A percentile compares a stretch with the other conserved stretches of the same genome.
Evolutionary conservation across 345 rosid species (phyloP).

Genomic region (Populus alba): DNA sequence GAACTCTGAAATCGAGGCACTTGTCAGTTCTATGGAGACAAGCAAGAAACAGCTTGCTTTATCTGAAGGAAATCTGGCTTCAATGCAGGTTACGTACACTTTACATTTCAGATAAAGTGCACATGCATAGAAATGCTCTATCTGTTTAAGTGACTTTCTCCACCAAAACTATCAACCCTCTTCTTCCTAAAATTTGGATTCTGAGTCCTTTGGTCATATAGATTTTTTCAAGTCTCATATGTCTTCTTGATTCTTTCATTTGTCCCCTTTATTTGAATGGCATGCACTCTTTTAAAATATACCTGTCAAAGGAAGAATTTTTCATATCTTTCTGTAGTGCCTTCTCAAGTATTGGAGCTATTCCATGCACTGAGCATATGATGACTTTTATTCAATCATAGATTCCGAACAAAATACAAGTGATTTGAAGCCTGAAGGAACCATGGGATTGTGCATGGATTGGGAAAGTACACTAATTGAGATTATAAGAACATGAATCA

Average conservation of each 20-base stretch:
- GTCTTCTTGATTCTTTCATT: background rate
- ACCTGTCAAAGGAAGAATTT: background rate
- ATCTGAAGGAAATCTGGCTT: slow-evolving; percentile 84
- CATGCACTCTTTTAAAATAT: background rate
- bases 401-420: background rate
- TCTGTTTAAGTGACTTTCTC: background rate
- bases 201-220: too few species aligned
- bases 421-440: too few species aligned
- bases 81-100: slow-evolving; percentile 63
- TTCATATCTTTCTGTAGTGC: background rate
- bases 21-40: slow-evolving; percentile 67
- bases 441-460: too few species aligned
- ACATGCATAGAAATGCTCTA: background rate
- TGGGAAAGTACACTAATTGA: too few species aligned
- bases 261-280: background rate
- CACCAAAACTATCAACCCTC: background rate
- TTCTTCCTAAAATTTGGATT: background rate
- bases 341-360: background rate
- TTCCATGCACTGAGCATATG: background rate
- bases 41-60: slow-evolving; percentile 80
- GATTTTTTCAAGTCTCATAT: too few species aligned
- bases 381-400: background rate
- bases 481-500: too few species aligned
- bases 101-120: background rate
- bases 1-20: slow-evolving; percentile 87